These are phyloP conservation scores for Macrophomina tecta DNA, from an alignment of 2,329 filamentous ascomycete genomes.

Conservation along the genomic window DNA sequence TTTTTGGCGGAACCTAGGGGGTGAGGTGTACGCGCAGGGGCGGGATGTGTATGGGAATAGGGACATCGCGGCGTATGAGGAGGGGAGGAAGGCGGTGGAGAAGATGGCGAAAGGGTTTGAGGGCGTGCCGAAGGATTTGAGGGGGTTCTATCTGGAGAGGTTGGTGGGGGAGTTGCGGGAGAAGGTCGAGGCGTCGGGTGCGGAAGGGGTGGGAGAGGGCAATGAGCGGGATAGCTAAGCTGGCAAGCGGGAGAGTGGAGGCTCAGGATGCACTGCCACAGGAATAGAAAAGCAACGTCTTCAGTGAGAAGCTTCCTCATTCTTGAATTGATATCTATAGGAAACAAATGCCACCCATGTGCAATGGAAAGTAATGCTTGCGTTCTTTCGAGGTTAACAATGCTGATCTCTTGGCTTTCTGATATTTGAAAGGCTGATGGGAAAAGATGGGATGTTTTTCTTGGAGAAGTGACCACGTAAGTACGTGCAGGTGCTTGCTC, in stretches of 20 bases:
- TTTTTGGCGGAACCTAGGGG: constrained; percentile 77
- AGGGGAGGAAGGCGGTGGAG: constrained; percentile 73
- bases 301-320: too few relatives aligned
- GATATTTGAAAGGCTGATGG: too few relatives aligned
- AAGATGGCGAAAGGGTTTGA: constrained; percentile 70
- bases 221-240: neutral
- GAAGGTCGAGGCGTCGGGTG: constrained; percentile 33
- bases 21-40: constrained; percentile 69
- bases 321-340: neutral
- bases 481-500: neutral
- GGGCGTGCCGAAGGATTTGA: constrained; percentile 68
- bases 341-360: too few relatives aligned
- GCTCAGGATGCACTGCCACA: too few relatives aligned
- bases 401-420: too few relatives aligned
- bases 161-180: constrained; percentile 70
- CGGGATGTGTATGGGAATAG: constrained; percentile 88
- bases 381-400: too few relatives aligned
- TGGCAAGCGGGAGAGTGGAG: neutral
- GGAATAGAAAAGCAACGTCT: too few relatives aligned
- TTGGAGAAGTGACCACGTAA: too few relatives aligned
- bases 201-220: neutral
- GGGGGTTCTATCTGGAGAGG: constrained; percentile 76
- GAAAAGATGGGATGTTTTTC: too few relatives aligned
- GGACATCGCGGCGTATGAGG: constrained; percentile 84
- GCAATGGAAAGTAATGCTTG: too few relatives aligned